Evolutionary conservation across 768 basidiomycete genomes (phyloP).

Genomic region (Chalciporus piperatus): DNA sequence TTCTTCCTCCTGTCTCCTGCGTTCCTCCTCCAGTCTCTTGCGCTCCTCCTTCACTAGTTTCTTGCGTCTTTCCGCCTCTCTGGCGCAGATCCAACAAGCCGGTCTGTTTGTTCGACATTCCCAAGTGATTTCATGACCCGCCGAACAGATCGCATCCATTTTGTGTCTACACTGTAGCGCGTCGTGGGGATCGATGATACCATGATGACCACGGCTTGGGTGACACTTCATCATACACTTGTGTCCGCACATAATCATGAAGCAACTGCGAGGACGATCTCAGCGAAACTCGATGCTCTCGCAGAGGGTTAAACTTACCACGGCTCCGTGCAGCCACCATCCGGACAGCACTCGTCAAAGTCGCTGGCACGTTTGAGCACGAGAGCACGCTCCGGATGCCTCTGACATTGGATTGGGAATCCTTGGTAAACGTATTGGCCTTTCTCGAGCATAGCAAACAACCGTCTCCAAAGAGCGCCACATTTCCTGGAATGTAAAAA

Average conservation of each 20-base stretch:
- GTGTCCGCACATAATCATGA: conserved; percentile 33
- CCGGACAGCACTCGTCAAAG: conserved; percentile 53
- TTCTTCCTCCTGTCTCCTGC: no score
- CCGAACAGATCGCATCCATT: conserved; percentile 36
- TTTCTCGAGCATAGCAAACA: conserved; percentile 12
- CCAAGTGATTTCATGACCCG: conserved; percentile 43
- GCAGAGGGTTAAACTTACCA: conserved; percentile 44
- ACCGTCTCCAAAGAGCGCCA: conserved; percentile 11
- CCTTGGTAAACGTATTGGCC: conserved; percentile 22
- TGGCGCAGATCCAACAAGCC: conserved; percentile 44
- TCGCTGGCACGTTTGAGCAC: conserved; percentile 43
- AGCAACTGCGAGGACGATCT: conserved; percentile 1
- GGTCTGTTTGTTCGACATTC: conserved; percentile 36
- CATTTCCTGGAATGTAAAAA: conserved; percentile 36
- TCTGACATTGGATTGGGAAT: conserved; percentile 54
- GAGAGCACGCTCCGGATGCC: conserved; percentile 42
- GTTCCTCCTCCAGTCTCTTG: conserved; percentile 25
- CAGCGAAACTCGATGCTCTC: no score
- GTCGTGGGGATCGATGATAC: conserved; percentile 7
- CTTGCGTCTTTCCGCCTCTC: conserved; percentile 30
- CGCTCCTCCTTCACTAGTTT: conserved; percentile 4
- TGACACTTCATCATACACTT: conserved; percentile 61
- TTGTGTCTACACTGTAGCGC: conserved; percentile 40
- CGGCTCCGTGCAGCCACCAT: conserved; percentile 57
- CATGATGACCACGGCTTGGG: conserved; percentile 43